Percentiles rank a stretch among this genome's conserved stretches.
These are phyloP conservation scores for Trebouxia sp. DNA, from an alignment of 139 green algal species.

Conservation along the genomic window DNA sequence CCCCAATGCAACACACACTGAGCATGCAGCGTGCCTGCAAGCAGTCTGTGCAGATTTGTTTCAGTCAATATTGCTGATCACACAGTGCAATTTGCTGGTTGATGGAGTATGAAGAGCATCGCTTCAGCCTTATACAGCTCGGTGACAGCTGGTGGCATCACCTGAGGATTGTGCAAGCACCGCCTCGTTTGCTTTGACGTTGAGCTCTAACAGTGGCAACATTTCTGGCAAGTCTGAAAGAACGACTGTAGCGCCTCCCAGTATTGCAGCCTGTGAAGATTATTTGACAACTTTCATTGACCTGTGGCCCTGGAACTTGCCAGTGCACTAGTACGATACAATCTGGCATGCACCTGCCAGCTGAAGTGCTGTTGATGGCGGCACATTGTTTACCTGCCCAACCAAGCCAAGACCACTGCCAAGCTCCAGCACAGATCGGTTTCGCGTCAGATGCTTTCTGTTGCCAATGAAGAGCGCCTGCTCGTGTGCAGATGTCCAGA, in stretches of 20 bases:
- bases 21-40: not conserved
- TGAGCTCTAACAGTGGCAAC: not conserved
- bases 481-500: conserved; percentile 11
- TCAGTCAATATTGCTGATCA: not conserved
- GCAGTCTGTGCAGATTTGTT: not conserved
- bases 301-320: too few species aligned
- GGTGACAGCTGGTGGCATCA: too few species aligned
- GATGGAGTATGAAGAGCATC: too few species aligned
- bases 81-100: too few species aligned
- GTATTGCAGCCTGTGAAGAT: not conserved
- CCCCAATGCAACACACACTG: not conserved
- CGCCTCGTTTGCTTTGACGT: not conserved
- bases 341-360: too few species aligned
- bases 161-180: not conserved
- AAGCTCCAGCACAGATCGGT: not conserved
- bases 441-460: not conserved
- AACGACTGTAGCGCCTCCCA: not conserved
- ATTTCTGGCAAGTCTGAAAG: not conserved
- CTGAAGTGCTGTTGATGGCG: too few species aligned
- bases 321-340: too few species aligned
- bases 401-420: not conserved
- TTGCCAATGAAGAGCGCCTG: not conserved
- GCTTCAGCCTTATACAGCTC: too few species aligned
- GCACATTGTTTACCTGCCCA: not conserved
- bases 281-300: too few species aligned